Evolutionary conservation across 305 asterid species (phyloP).

Genomic region (Fraxinus sp.): DNA sequence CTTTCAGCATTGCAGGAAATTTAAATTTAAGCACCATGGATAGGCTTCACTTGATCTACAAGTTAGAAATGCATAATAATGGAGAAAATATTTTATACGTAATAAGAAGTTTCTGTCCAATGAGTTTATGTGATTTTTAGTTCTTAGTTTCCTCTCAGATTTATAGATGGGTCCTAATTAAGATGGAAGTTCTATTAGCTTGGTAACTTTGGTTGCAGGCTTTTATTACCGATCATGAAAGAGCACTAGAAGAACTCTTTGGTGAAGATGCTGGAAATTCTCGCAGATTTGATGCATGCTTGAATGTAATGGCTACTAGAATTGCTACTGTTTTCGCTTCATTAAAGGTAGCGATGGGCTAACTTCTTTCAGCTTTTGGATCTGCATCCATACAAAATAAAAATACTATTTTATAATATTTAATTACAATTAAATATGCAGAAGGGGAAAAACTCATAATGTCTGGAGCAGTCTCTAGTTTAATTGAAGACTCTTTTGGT

Average conservation of each 20-base stretch:
- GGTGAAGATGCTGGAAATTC: constrained; percentile 64
- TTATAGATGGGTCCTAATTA: background rate
- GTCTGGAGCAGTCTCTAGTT: background rate
- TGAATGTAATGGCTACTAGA: constrained; percentile 77
- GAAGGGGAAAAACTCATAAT: background rate
- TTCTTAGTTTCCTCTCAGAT: background rate
- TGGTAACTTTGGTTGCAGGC: constrained; percentile 50
- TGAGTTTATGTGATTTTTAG: background rate
- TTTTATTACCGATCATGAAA: constrained; percentile 86
- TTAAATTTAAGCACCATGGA: constrained; percentile 1
- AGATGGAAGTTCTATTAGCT: background rate
- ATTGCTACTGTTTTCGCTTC: constrained; percentile 96
- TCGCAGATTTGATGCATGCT: constrained; percentile 56
- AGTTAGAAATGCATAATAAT: constrained; percentile 1
- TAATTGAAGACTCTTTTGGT: background rate
- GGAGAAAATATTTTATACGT: background rate
- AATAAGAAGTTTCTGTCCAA: background rate
- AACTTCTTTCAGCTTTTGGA: background rate
- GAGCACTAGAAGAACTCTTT: constrained; percentile 82
- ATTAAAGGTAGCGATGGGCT: constrained; percentile 57
- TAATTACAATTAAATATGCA: background rate
- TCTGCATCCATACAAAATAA: background rate
- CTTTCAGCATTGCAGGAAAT: constrained; percentile 11
- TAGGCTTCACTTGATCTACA: background rate
- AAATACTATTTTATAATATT: background rate